Conservation (phyloP, 2,329 filamentous ascomycete species). For the Phialemonium atrogriseum region DNA sequence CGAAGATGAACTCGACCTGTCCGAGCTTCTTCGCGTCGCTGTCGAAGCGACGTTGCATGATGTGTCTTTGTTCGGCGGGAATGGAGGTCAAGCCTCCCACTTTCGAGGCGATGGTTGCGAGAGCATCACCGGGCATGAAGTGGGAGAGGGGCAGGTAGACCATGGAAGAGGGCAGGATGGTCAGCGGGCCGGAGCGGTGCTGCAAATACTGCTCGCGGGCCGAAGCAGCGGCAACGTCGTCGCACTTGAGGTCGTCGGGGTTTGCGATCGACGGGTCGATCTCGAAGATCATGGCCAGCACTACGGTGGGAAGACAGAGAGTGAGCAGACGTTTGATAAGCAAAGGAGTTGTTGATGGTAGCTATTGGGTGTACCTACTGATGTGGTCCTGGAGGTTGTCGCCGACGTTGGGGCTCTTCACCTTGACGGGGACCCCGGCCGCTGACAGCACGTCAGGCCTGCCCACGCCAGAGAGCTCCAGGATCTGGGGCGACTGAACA, state of each 20-base stretch:
- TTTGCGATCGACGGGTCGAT: conserved; percentile 31
- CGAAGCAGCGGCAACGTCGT: conserved; percentile 17
- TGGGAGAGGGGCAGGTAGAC: conserved; percentile 32
- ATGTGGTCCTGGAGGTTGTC: conserved; percentile 40
- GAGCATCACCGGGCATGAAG: conserved; percentile 16
- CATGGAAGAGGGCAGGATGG: conserved; percentile 30
- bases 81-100: conserved; percentile 13
- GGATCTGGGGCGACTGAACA: conserved; percentile 46
- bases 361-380: conserved; percentile 6
- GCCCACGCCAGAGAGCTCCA: conserved; percentile 56
- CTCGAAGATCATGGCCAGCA: conserved; percentile 35
- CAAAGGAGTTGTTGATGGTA: too few relatives aligned
- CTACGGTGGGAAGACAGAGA: conserved; percentile 13
- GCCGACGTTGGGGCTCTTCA: conserved; percentile 35
- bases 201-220: conserved; percentile 23
- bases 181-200: conserved; percentile 24
- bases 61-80: conserved; percentile 15
- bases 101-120: conserved; percentile 13
- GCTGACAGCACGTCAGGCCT: conserved; percentile 29
- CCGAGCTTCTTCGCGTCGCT: conserved; percentile 23
- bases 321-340: too few relatives aligned
- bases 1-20: conserved; percentile 41
- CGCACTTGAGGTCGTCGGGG: conserved; percentile 27
- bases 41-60: conserved; percentile 24
- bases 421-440: conserved; percentile 32